These are phyloP conservation scores for Daldinia vernicosa DNA, from an alignment of 495 filamentous ascomycete genomes.

Conservation along the genomic window DNA sequence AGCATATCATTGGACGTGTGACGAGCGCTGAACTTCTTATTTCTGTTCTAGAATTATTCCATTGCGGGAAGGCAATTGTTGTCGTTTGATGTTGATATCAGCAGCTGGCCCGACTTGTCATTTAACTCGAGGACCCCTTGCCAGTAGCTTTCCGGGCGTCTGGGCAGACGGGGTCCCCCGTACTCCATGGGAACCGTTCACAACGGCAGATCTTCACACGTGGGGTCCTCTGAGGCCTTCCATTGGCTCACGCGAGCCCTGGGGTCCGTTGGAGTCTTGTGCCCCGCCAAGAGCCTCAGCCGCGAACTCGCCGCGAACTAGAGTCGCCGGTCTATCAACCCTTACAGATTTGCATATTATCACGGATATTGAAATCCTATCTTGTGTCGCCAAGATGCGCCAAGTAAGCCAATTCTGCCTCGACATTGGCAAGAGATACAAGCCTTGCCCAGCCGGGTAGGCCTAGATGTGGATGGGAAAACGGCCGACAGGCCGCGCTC, in stretches of 20 bases:
- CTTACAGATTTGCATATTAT: conserved; percentile 16
- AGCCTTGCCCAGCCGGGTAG: conserved; percentile 22
- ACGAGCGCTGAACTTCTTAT: conserved; percentile 1
- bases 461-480: conserved; percentile 21
- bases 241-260: conserved; percentile 19
- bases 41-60: conserved; percentile 35
- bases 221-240: conserved; percentile 16
- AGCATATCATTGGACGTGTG: conserved; percentile 9
- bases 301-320: conserved; percentile 35
- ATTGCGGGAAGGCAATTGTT: conserved; percentile 28
- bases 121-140: conserved; percentile 14
- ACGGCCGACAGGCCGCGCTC: conserved; percentile 14
- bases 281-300: conserved; percentile 42
- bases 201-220: conserved; percentile 32
- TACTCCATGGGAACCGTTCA: conserved; percentile 32
- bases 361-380: conserved; percentile 37
- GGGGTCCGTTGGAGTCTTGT: conserved; percentile 5
- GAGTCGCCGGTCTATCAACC: background rate
- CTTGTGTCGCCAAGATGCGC: conserved; percentile 31
- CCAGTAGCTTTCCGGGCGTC: conserved; percentile 26
- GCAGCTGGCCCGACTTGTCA: conserved; percentile 17
- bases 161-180: conserved; percentile 23
- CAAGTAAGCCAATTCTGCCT: conserved; percentile 36
- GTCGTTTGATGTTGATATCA: conserved; percentile 2
- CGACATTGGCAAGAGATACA: conserved; percentile 14